These are phyloP conservation scores for Stemphylium vesicarium DNA, from an alignment of 2,329 filamentous ascomycete species.

Conservation along the genomic window DNA sequence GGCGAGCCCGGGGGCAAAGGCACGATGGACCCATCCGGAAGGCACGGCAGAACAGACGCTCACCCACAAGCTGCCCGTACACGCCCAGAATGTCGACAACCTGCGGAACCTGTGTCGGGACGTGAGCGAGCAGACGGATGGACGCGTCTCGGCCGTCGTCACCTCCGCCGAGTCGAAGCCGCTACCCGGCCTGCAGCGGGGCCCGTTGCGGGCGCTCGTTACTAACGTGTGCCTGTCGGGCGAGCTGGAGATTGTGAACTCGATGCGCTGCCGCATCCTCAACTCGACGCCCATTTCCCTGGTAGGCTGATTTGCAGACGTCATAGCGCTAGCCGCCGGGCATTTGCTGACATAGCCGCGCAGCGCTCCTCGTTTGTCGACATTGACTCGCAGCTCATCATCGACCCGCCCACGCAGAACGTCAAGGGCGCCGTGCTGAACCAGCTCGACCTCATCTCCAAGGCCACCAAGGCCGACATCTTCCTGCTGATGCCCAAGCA, in stretches of 20 bases:
- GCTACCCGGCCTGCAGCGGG: slow-evolving; percentile 58
- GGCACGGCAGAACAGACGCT: slow-evolving; percentile 84
- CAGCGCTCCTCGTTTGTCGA: slow-evolving; percentile 94
- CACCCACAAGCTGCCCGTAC: slow-evolving; percentile 88
- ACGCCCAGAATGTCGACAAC: slow-evolving; percentile 82
- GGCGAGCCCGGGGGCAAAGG: slow-evolving; percentile 83
- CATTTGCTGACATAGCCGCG: slow-evolving; percentile 31
- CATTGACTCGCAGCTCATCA: slow-evolving; percentile 88
- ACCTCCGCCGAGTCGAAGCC: slow-evolving; percentile 78
- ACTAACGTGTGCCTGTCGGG: slow-evolving; percentile 93
- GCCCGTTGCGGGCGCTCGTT: slow-evolving; percentile 58
- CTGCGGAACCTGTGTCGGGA: slow-evolving; percentile 81
- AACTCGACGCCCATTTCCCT: slow-evolving; percentile 91
- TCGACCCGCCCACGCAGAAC: slow-evolving; percentile 71
- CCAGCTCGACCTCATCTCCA: slow-evolving; percentile 84
- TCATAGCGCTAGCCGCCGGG: slow-evolving; percentile 12
- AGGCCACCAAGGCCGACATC: slow-evolving; percentile 92
- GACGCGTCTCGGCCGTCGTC: slow-evolving; percentile 80
- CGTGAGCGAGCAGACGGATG: slow-evolving; percentile 69
- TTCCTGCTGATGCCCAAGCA: slow-evolving; percentile 93
- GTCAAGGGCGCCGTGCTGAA: slow-evolving; percentile 79
- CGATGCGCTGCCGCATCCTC: slow-evolving; percentile 86
- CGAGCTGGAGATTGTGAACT: slow-evolving; percentile 83
- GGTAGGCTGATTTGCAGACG: slow-evolving; percentile 63
- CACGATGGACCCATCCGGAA: slow-evolving; percentile 92